Evolutionary conservation across 345 rosid genomes (phyloP).

Genomic region (Hirschfeldia incana): DNA sequence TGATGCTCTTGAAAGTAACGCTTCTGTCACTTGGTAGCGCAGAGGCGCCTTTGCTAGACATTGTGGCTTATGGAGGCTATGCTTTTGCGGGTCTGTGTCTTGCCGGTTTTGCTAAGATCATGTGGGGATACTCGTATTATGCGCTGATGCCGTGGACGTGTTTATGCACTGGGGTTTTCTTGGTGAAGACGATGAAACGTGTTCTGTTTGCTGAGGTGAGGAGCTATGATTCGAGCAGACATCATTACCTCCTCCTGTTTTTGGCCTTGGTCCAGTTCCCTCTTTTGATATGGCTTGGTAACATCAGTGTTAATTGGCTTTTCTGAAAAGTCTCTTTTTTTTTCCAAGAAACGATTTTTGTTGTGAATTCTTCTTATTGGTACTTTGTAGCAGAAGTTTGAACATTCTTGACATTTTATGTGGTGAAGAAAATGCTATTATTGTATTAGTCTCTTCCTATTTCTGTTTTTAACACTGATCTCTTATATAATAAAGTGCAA

Average conservation of each 20-base stretch:
- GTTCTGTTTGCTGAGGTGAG: conserved; percentile 89
- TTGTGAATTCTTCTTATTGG: conserved; percentile 16
- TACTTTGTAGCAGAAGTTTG: conserved; percentile 1
- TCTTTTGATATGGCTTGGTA: conserved; percentile 86
- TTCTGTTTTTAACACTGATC: not conserved
- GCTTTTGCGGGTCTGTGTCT: conserved; percentile 55
- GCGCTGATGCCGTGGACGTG: conserved; percentile 50
- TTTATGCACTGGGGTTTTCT: conserved; percentile 52
- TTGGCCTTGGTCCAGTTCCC: conserved; percentile 89
- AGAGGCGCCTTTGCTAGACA: conserved; percentile 54
- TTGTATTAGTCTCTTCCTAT: conserved; percentile 7
- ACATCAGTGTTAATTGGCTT: conserved; percentile 83
- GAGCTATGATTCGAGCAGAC: conserved; percentile 79
- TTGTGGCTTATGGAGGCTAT: conserved; percentile 58
- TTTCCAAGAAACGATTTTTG: conserved; percentile 5
- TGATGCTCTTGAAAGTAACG: conserved; percentile 49
- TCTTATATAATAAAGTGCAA: too few relatives aligned
- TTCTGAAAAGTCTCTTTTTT: conserved; percentile 39
- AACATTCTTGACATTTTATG: conserved; percentile 18
- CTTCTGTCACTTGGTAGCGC: conserved; percentile 54
- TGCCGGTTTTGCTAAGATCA: conserved; percentile 45
- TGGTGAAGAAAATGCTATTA: conserved; percentile 7
- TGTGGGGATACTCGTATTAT: conserved; percentile 45
- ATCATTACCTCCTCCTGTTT: conserved; percentile 78
- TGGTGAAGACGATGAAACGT: conserved; percentile 67